Base-by-base conservation (phyloP, 495 filamentous ascomycete species). In the Trypethelium eluteriae region DNA sequence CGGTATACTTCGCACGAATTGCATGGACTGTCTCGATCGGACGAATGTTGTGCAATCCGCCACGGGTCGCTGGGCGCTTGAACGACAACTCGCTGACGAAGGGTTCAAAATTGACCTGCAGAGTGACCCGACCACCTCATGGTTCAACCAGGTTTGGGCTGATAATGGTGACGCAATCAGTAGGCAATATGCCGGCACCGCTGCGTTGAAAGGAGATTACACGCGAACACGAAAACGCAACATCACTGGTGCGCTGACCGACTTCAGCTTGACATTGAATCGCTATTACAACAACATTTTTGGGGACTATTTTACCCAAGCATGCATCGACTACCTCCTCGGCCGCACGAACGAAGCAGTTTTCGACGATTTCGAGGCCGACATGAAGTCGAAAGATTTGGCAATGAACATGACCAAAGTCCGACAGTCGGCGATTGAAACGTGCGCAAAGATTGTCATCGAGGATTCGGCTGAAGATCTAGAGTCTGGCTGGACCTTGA, bases 111-210 rank as follows among this genome's bases (percentile, higher is more conserved):
- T 95, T 74, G 82, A 84, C 67, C 74, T 86, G 2, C 84, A 90
- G 67, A 72, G 76, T 11, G 89, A 93, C 71, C 86, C 88, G 34
- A 85, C 84, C 62, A 93, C 88, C 2, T 81, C 85, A 46, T 96
- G 92, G 91, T 97, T 97, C 77, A 96, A 98, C 77, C 89, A 85
- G 0, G 80, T 97, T 0, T 98, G 93, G 93, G 93, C 93, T 2
- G 93, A 98, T 71, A 97, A 97, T 68, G 93, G 88, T 34, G 89
- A 91, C 74, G 85, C 87, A 2, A 85, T 90, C 66, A 88, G 85
- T 6, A 61, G 81, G 63, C 81, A 84, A 70, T 88, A 98, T 72
- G 92, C 93, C 6, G 93, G 90, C 4, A 96, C 93, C 0, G 90
- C 91, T 3, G 93, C 93, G 0, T 82, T 98, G 73, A 98, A 98